phyloP scores from a whole-genome alignment of 2,329 filamentous ascomycete species.

The Phaeomoniella chlamydospora region DNA sequence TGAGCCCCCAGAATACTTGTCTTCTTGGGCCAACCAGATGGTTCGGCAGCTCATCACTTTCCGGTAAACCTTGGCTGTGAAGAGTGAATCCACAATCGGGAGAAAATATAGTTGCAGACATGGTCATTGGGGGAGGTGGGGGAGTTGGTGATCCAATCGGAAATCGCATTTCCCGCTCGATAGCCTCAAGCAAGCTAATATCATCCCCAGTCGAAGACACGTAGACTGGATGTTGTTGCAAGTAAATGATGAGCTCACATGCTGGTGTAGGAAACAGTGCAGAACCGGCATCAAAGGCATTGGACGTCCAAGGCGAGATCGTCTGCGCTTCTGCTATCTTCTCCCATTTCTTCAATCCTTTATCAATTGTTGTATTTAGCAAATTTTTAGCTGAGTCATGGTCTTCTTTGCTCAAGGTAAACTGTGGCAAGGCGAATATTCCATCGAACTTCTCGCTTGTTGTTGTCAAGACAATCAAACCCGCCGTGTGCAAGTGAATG shows the following conservation, averaged over 20 bases:
- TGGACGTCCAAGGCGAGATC: background rate
- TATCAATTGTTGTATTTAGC: conserved; percentile 58
- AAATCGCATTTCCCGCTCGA: conserved; percentile 45
- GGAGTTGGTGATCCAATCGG: conserved; percentile 43
- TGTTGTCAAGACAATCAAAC: conserved; percentile 67
- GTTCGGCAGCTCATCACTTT: conserved; percentile 14
- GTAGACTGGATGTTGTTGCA: conserved; percentile 44
- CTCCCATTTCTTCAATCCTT: conserved; percentile 48
- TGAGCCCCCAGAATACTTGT: conserved; percentile 30
- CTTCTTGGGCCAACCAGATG: conserved; percentile 43
- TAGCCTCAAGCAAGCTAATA: conserved; percentile 28
- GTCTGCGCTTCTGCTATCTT: conserved; percentile 16
- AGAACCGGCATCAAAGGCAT: conserved; percentile 3
- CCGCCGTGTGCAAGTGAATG: conserved; percentile 71
- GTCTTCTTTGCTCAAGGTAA: conserved; percentile 45
- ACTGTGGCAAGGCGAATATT: conserved; percentile 75
- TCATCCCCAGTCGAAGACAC: conserved; percentile 10
- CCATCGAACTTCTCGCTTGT: conserved; percentile 92
- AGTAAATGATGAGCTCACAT: conserved; percentile 80
- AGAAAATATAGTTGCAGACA: conserved; percentile 48
- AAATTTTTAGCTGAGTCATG: conserved; percentile 47
- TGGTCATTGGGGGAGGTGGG: conserved; percentile 34
- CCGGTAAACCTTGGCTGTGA: conserved; percentile 43
- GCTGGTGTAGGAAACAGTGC: conserved; percentile 45
- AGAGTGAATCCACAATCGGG: conserved; percentile 54